Base-by-base conservation (phyloP, 225 moss, liverwort and hornwort species). In the Climacium dendroides region DNA sequence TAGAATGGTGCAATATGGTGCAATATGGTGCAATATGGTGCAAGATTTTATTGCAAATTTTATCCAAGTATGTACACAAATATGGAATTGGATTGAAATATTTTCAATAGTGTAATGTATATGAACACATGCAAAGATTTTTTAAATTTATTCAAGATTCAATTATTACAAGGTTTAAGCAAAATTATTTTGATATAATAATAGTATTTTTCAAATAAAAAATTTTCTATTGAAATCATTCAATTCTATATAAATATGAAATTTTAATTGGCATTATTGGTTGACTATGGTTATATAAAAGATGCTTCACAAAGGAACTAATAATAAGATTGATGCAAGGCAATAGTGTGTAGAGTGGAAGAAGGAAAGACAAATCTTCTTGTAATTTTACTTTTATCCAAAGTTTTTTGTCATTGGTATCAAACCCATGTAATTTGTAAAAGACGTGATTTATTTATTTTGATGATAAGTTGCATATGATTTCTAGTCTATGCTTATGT, bases 311-410 rank as follows among this genome's bases (percentile, higher is more conserved):
- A 19, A 7, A 20, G 5, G 20, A 20, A 50, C 11, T 1, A 34
- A 34, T 13, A 20, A 0, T 1, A 74, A 34, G 34, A 74, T 1
- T 3, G 4, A 34, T 74, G 52, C 3, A 75, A 75, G 3, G 15
- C 3, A 53, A 53, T 0, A 13, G 1, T 13, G 0, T 14, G 8
- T 35, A 0, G 13, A 50, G 22, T 50, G 1, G 20, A 32, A 50
- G 50, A 74, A 32, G 5, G 34, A 47, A 50, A 50, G 12, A 32
- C 22, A 52, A 50, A 50, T 50, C 12, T 43, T 71, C 18, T 76
- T 15, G 9, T 15, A 9, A 24, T 54, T 35, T 53, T 19, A 53
- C 5, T 15, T 23, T 4, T n/a, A 35, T 10, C 15, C 3, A n/a
- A 6, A 76, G 35, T 1, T 34, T 74, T 0, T 50, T 53, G 23